Evolutionary conservation across 2,329 filamentous ascomycete genomes (phyloP), one percentile per base, ranked within the genome.

Genomic region (Colletotrichum magnum): DNA sequence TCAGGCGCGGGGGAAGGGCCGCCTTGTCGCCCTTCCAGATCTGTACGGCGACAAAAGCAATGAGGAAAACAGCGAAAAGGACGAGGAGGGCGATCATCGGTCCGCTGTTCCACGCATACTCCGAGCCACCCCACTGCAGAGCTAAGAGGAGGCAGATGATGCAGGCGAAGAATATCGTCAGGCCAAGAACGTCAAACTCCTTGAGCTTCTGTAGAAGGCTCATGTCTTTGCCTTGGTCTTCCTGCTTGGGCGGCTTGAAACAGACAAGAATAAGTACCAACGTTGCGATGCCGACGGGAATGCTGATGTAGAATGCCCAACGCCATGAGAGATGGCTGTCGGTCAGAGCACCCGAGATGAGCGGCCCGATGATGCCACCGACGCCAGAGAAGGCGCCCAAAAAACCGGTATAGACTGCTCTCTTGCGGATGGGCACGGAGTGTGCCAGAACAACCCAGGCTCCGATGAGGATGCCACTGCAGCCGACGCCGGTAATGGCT

Each of bases 101-200:
- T 6, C 69, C 76, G 45, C 74, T 72, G 18, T 64, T 73, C 80
- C 80, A 82, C 1, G 76, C 41, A 53, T 79, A 79, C 26, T 73
- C 74, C 6, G 72, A 75, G 5, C 79, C 81, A 53, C 80, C 80
- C 82, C 82, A 85, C 64, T 85, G 82, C 12, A 86, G 75, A 7
- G 84, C 84, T 9, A 86, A 73, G 1, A 85, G 70, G 6, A 85
- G 78, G 68, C 82, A 85, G 47, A 84, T 74, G 36, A 73, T 65
- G 18, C 66, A 71, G 2, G 72, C 68, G 18, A 76, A 58, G 57
- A 76, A 73, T 24, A 68, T 21, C 2, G 69, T n/a, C n/a, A 68
- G 73, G 10, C 75, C 74, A 5, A 73, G 45, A 6, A 66, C 64
- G 53, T 76, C 74, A 15, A 76, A 68, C 43, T 77, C 73, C 68